phyloP scores from a whole-genome alignment of 495 filamentous ascomycete genomes.

The Podospora comata region DNA sequence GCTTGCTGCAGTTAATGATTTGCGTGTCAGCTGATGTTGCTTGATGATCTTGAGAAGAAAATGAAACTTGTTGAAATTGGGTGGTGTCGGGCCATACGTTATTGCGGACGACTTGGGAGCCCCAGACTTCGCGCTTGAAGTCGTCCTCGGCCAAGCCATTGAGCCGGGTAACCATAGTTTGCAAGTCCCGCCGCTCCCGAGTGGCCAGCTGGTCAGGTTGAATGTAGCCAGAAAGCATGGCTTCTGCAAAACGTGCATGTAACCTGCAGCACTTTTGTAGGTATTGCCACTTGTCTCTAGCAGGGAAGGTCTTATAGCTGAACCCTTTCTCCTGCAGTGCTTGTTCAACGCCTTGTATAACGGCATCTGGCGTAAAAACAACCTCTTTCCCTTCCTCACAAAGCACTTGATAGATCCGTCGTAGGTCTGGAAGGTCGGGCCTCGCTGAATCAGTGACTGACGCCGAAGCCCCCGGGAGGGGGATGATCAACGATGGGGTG shows the following conservation, averaged over 20 bases:
- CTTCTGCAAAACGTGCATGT: constrained; percentile 27
- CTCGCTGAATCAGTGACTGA: neutral
- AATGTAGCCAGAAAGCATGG: constrained; percentile 25
- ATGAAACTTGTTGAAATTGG: neutral
- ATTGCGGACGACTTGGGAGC: neutral
- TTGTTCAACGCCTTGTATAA: neutral
- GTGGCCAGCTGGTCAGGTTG: constrained; percentile 13
- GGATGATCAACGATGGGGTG: constrained; percentile 19
- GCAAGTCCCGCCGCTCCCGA: constrained; percentile 17
- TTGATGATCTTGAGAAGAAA: constrained; percentile 21
- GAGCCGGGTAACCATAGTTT: constrained; percentile 13
- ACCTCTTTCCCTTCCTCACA: neutral
- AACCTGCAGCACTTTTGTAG: neutral
- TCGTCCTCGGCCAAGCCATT: constrained; percentile 13
- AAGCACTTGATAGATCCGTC: neutral
- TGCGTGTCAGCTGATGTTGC: constrained; percentile 3
- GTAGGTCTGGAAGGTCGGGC: neutral
- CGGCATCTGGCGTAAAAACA: neutral
- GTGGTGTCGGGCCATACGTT: neutral
- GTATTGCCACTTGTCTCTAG: neutral
- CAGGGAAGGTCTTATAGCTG: neutral
- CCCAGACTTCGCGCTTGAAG: constrained; percentile 23
- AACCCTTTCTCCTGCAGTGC: neutral
- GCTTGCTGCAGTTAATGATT: neutral
- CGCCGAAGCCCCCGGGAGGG: neutral